phyloP scores from a whole-genome alignment of 306 rosid species.

The Amphicarpaea edgeworthii region DNA sequence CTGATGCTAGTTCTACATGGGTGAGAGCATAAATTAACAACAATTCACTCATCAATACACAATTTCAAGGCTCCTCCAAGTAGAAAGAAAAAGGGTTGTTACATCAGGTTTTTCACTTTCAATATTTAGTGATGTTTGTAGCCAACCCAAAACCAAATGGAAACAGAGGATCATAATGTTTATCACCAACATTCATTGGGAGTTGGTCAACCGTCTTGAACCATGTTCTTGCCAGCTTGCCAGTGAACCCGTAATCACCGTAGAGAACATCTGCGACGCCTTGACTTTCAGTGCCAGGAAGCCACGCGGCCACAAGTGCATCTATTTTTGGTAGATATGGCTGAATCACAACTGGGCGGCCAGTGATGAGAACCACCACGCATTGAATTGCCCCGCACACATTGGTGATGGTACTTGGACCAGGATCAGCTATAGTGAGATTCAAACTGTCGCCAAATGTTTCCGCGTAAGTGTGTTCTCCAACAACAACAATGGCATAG shows the following conservation, averaged over 20 bases:
- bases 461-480: constrained; percentile 92
- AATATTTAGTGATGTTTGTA: constrained; percentile 31
- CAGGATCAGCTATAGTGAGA: constrained; percentile 75
- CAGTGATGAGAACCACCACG: constrained; percentile 75
- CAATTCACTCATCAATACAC: neutral
- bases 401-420: constrained; percentile 72
- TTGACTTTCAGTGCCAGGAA: constrained; percentile 77
- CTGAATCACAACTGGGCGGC: constrained; percentile 88
- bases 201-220: constrained; percentile 49
- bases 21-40: neutral
- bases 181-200: constrained; percentile 56
- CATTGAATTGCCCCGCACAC: constrained; percentile 73
- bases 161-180: constrained; percentile 48
- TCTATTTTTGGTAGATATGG: constrained; percentile 71
- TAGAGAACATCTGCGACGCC: constrained; percentile 48
- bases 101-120: constrained; percentile 31
- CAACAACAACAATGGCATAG: constrained; percentile 80
- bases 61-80: constrained; percentile 13
- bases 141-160: constrained; percentile 52
- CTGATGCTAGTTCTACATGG: neutral
- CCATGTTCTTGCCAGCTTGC: constrained; percentile 50
- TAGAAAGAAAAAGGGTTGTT: neutral
- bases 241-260: constrained; percentile 47
- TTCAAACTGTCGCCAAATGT: constrained; percentile 80
- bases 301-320: constrained; percentile 96